Evolutionary conservation across 805 yeast genomes (phyloP).

Genomic region (Peterozyma toletana): DNA sequence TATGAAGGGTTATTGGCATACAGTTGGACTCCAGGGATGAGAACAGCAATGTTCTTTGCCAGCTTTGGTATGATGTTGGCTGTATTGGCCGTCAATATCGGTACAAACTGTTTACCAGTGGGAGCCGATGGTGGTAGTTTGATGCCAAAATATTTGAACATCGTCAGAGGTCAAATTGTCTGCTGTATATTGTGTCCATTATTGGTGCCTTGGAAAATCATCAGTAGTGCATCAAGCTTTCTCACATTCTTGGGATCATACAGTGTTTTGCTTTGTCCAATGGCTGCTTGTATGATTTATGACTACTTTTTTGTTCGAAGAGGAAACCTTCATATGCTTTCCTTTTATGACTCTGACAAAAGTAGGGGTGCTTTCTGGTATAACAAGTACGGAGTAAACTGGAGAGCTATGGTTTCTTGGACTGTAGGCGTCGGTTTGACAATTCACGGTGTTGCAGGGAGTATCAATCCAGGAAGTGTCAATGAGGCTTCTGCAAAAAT

Average conservation of each 20-base stretch:
- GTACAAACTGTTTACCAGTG: slow-evolving; percentile 64
- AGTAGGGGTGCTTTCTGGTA: slow-evolving; percentile 44
- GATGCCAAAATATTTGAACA: slow-evolving; percentile 56
- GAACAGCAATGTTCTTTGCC: slow-evolving; percentile 12
- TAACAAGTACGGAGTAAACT: slow-evolving; percentile 59
- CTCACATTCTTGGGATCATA: slow-evolving; percentile 77
- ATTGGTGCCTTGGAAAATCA: slow-evolving; percentile 79
- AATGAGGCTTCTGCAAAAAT: too few species aligned
- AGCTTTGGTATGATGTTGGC: slow-evolving; percentile 34
- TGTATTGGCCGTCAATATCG: slow-evolving; percentile 71
- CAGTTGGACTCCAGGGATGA: slow-evolving; percentile 14
- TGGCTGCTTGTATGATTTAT: slow-evolving; percentile 68
- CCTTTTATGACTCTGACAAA: slow-evolving; percentile 39
- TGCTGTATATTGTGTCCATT: slow-evolving; percentile 58
- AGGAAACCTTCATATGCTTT: slow-evolving; percentile 59
- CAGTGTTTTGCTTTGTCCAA: slow-evolving; percentile 79
- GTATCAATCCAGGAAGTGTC: too few species aligned
- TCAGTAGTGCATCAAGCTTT: slow-evolving; percentile 62
- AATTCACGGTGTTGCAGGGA: too few species aligned
- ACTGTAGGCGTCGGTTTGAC: too few species aligned
- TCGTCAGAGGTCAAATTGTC: slow-evolving; percentile 77
- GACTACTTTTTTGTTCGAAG: slow-evolving; percentile 65
- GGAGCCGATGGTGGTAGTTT: slow-evolving; percentile 68
- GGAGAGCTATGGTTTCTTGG: slow-evolving; percentile 77
- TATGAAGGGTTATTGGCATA: slow-evolving; percentile 5